A percentile compares a stretch with the other conserved stretches of the same genome.
These are phyloP conservation scores for Microcos paniculata DNA, from an alignment of 345 rosid species.

Conservation along the genomic window DNA sequence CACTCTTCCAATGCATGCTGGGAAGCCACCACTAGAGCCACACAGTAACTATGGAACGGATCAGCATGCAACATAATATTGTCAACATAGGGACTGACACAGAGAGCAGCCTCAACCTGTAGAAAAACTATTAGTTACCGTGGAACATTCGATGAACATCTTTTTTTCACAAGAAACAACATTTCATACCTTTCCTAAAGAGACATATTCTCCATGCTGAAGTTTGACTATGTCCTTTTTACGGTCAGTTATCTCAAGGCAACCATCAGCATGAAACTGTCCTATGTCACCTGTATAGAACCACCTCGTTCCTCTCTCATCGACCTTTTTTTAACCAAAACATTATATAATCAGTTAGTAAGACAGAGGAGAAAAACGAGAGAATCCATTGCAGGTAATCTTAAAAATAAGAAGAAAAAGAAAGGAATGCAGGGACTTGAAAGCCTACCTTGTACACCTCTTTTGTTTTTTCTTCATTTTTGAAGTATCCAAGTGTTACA, in stretches of 20 bases:
- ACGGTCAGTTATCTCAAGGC: constrained; percentile 96
- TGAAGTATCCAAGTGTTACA: constrained; percentile 90
- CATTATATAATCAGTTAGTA: not conserved
- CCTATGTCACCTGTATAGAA: constrained; percentile 98
- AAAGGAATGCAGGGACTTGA: not conserved
- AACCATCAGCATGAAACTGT: constrained; percentile 86
- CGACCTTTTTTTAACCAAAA: constrained; percentile 54
- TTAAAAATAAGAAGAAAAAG: not conserved
- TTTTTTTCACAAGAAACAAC: constrained; percentile 5
- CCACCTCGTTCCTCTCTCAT: constrained; percentile 94
- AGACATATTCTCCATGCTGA: constrained; percentile 98
- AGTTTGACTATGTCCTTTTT: constrained; percentile 97
- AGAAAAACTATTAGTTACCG: constrained; percentile 19
- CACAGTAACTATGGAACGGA: constrained; percentile 86
- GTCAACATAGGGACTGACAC: constrained; percentile 71
- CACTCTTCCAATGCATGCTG: constrained; percentile 69
- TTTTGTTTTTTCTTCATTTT: constrained; percentile 78
- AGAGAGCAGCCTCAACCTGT: constrained; percentile 91
- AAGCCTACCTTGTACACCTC: constrained; percentile 83
- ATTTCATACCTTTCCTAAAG: constrained; percentile 82
- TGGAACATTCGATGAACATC: not conserved
- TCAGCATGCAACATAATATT: constrained; percentile 93
- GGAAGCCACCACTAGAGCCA: constrained; percentile 82
- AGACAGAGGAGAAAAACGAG: not conserved
- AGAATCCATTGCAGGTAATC: not conserved